Percentiles rank a stretch among this genome's conserved stretches.
Evolutionary conservation across 257 asterid genomes (phyloP).

Genomic region (Primulina eburnea): DNA sequence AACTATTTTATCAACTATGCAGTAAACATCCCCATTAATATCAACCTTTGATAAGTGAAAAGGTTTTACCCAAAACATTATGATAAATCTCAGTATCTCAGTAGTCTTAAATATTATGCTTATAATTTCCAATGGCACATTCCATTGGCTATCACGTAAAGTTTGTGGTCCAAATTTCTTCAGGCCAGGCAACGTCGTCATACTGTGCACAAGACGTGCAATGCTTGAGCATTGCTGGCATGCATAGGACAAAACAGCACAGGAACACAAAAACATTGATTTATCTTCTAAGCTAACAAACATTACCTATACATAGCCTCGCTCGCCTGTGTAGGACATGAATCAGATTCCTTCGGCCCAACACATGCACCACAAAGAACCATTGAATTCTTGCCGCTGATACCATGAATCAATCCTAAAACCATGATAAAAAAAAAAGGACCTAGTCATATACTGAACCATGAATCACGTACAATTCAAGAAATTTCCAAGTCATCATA

Average conservation of each 20-base stretch:
- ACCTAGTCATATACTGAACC: slow-evolving; percentile 9
- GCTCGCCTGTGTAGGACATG: slow-evolving; percentile 32
- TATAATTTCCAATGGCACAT: neutral
- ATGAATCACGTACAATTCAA: slow-evolving; percentile 18
- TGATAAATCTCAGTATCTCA: too few relatives aligned
- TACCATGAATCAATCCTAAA: slow-evolving; percentile 51
- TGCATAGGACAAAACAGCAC: slow-evolving; percentile 7
- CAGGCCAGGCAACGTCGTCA: neutral
- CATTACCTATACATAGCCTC: slow-evolving; percentile 50
- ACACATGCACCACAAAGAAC: slow-evolving; percentile 58
- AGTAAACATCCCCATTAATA: neutral
- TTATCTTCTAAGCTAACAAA: slow-evolving; percentile 4
- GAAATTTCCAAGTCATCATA: slow-evolving; percentile 10
- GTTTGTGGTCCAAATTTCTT: neutral
- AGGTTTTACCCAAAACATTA: neutral
- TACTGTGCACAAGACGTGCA: neutral
- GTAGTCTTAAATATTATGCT: neutral
- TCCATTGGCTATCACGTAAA: neutral
- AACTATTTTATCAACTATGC: too few relatives aligned
- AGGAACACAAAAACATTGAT: slow-evolving; percentile 15
- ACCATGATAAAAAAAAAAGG: neutral
- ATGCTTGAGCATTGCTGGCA: neutral
- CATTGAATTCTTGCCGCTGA: slow-evolving; percentile 39
- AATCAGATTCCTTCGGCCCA: slow-evolving; percentile 36
- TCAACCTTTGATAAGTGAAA: neutral